These are phyloP conservation scores for Poa annua DNA, from an alignment of 176 grass and related monocot species.

Conservation along the genomic window DNA sequence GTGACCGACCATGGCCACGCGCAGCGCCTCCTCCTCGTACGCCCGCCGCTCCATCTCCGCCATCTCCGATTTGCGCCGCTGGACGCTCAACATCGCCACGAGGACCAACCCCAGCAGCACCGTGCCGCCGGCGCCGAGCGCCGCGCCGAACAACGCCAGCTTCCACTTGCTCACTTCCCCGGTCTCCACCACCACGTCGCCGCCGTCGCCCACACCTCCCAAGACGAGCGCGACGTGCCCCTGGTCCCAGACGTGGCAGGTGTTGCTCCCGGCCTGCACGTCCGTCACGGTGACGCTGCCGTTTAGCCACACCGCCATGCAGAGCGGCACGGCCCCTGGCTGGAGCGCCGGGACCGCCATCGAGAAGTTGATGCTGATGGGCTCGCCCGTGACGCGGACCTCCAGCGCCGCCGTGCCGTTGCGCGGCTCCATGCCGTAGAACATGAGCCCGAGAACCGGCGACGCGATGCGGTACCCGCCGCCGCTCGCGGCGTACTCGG, in stretches of 20 bases:
- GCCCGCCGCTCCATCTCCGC: slow-evolving; percentile 83
- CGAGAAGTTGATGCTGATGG: slow-evolving; percentile 84
- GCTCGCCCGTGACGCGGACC: slow-evolving; percentile 49
- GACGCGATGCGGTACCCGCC: slow-evolving; percentile 67
- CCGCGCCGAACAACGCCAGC: slow-evolving; percentile 71
- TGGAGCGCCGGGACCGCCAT: slow-evolving; percentile 43
- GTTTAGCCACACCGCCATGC: slow-evolving; percentile 58
- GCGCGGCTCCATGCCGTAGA: slow-evolving; percentile 60
- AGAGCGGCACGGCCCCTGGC: slow-evolving; percentile 51
- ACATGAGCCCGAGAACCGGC: slow-evolving; percentile 77
- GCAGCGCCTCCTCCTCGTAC: slow-evolving; percentile 90
- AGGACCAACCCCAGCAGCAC: slow-evolving; percentile 71
- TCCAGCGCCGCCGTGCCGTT: slow-evolving; percentile 41
- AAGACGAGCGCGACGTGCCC: slow-evolving; percentile 83
- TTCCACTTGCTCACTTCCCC: slow-evolving; percentile 78
- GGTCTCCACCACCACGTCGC: neutral
- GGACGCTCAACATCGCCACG: slow-evolving; percentile 69
- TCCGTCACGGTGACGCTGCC: slow-evolving; percentile 57
- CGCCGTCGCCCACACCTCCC: slow-evolving; percentile 21
- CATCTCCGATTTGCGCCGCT: slow-evolving; percentile 60
- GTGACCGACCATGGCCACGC: slow-evolving; percentile 91
- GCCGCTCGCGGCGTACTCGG: slow-evolving; percentile 37
- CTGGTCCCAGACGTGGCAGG: slow-evolving; percentile 62
- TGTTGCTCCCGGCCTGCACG: slow-evolving; percentile 51
- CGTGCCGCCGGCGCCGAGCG: slow-evolving; percentile 61